These are phyloP conservation scores for Alloascoidea africana DNA, from an alignment of 805 yeast genomes.

Conservation along the genomic window DNA sequence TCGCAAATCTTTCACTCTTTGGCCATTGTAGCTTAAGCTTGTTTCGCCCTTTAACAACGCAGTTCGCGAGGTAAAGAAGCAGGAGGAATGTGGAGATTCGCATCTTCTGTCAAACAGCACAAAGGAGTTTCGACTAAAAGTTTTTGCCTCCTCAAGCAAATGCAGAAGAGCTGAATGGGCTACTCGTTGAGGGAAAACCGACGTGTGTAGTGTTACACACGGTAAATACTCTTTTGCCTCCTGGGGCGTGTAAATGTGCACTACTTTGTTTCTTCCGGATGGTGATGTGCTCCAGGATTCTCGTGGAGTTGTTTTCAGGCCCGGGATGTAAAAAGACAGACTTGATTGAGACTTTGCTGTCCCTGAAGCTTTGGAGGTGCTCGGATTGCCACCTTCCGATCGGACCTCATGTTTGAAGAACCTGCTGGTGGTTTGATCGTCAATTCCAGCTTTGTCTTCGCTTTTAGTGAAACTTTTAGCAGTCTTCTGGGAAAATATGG, in stretches of 20 bases:
- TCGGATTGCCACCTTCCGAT: too few relatives aligned
- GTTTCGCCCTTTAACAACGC: conserved; percentile 8
- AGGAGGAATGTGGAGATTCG: conserved; percentile 37
- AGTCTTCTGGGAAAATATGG: not conserved
- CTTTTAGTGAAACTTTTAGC: not conserved
- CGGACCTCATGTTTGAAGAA: too few relatives aligned
- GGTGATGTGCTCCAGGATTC: conserved; percentile 9
- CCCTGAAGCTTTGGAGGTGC: too few relatives aligned
- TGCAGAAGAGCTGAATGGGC: conserved; percentile 29
- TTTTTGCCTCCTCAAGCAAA: conserved; percentile 24
- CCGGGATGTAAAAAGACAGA: conserved; percentile 1
- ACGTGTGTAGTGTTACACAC: conserved; percentile 31
- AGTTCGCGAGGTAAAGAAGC: conserved; percentile 19
- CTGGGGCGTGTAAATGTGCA: conserved; percentile 32
- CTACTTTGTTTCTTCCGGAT: conserved; percentile 13
- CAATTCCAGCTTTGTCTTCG: not conserved
- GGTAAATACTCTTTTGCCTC: conserved; percentile 35
- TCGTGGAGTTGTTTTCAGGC: conserved; percentile 9
- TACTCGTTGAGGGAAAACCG: conserved; percentile 34
- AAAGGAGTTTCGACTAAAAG: conserved; percentile 31
- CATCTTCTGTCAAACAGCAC: conserved; percentile 50
- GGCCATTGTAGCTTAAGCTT: conserved; percentile 23
- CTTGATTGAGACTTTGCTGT: not conserved
- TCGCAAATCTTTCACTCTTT: conserved; percentile 13
- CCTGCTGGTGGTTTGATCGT: not conserved